A percentile compares a stretch with the other conserved stretches of the same genome.
Conservation (phyloP, 2,329 filamentous ascomycete genomes). For the Botryotinia convoluta region DNA sequence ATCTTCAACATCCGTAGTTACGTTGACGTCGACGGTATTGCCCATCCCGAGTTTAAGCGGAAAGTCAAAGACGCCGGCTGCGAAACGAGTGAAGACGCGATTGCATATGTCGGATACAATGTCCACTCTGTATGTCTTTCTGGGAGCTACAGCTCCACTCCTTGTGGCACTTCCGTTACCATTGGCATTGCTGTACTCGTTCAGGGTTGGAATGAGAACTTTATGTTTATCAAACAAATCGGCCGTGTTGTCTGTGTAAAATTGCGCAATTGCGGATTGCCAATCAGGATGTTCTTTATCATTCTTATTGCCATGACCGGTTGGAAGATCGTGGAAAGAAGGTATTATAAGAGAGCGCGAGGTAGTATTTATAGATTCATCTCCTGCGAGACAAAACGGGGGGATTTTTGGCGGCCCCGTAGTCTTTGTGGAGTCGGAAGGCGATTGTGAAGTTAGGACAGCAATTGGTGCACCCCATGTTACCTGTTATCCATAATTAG, state of each 20-base stretch:
- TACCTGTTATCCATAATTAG: background rate
- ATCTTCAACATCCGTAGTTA: background rate
- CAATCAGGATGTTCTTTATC: slow-evolving; percentile 1
- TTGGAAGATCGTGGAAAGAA: slow-evolving; percentile 8
- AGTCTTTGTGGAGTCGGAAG: background rate
- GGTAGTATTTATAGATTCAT: slow-evolving; percentile 1
- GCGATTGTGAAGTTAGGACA: background rate
- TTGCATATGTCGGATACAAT: slow-evolving; percentile 59
- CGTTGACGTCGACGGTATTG: slow-evolving; percentile 30
- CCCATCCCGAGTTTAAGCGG: slow-evolving; percentile 39
- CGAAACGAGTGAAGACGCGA: slow-evolving; percentile 51
- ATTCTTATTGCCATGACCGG: background rate
- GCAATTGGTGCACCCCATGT: slow-evolving; percentile 1
- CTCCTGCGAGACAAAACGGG: slow-evolving; percentile 4
- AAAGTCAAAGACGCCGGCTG: slow-evolving; percentile 50
- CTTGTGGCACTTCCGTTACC: background rate
- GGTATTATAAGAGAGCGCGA: slow-evolving; percentile 11
- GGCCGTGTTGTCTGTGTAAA: background rate
- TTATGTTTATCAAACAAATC: slow-evolving; percentile 62
- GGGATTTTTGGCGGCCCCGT: background rate
- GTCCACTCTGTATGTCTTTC: slow-evolving; percentile 52
- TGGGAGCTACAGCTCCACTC: background rate
- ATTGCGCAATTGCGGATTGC: background rate
- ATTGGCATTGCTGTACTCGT: slow-evolving; percentile 43
- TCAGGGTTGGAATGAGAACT: slow-evolving; percentile 57